Conservation (phyloP, 495 filamentous ascomycete species). For the Niebla homalea region DNA sequence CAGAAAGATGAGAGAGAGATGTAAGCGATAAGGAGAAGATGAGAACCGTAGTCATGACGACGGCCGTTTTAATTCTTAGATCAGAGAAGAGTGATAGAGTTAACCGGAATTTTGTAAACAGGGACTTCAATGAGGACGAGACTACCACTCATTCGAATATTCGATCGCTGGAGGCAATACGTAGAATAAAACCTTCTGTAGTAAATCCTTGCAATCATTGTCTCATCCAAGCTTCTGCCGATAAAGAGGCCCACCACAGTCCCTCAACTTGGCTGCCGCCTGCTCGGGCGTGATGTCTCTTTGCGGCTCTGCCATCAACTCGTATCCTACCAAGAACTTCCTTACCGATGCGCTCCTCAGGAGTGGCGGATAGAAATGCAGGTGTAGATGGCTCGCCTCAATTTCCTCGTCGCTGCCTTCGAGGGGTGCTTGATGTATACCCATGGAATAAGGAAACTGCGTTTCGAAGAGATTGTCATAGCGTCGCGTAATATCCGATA, state of each 20-base stretch:
- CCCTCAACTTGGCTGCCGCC: slow-evolving; percentile 64
- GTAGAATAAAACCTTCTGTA: too few relatives aligned
- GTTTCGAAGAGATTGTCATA: slow-evolving; percentile 98
- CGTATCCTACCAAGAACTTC: slow-evolving; percentile 93
- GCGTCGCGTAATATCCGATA: slow-evolving; percentile 73
- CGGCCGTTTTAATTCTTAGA: too few relatives aligned
- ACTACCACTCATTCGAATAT: too few relatives aligned
- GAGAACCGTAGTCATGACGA: too few relatives aligned
- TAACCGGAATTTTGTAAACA: too few relatives aligned
- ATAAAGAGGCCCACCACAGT: slow-evolving; percentile 70
- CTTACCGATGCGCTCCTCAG: slow-evolving; percentile 84
- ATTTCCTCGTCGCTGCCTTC: slow-evolving; percentile 74
- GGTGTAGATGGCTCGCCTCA: slow-evolving; percentile 77
- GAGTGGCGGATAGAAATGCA: slow-evolving; percentile 94
- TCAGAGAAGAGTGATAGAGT: too few relatives aligned
- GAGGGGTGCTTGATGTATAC: slow-evolving; percentile 88
- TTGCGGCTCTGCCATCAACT: slow-evolving; percentile 93
- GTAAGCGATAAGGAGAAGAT: too few relatives aligned
- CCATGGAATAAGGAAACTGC: slow-evolving; percentile 86
- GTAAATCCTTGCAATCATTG: too few relatives aligned
- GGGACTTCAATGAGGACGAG: too few relatives aligned
- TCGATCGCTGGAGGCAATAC: too few relatives aligned
- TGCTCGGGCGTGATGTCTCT: slow-evolving; percentile 97
- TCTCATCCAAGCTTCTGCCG: slow-evolving; percentile 44
- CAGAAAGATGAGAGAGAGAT: too few relatives aligned